Evolutionary conservation across 768 basidiomycete species (phyloP), one percentile per base, ranked within the genome.

Genomic region (Mycena kentingensis): DNA sequence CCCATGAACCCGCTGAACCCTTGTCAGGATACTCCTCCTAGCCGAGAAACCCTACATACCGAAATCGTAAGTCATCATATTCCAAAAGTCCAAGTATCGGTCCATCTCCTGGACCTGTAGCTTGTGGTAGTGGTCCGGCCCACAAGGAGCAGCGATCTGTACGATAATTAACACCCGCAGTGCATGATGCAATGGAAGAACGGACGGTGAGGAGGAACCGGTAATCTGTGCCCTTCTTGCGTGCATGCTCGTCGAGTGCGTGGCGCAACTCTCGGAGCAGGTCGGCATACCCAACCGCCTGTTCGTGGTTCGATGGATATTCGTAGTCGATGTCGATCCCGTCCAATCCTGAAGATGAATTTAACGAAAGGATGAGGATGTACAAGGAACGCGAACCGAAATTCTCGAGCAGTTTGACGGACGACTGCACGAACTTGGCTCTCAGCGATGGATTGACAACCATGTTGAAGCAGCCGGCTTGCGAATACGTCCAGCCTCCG

Each of bases 401-500:
- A 68, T 98, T 87, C 65, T 98, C 93, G 31, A 98, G 73, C 3
- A 98, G 66, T 58, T 81, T 77, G 35, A 98, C 77, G 1, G 92
- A 78, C 24, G 85, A 87, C 29, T 79, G 72, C n/a, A 95, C 93
- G 61, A 99, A 99, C 43, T 77, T 83, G 5, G 79, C 74, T 22
- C 94, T 79, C 39, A 82, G 74, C 2, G 72, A 58, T 0, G 85
- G 78, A 35, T 79, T 77, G 44, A 97, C 88, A 34, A 93, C 80
- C 11, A 87, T 86, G 60, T 93, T 89, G 72, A 98, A 91, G 36
- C 83, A 82, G 25, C 91, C n/a, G n/a, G n/a, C n/a, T n/a, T n/a
- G 82, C 0, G 91, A 93, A 66, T 93, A 95, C 0, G 92, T 90
- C 93, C 93, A 98, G 5, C 96, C 96, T 13, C 96, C 96, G 46